Percentiles rank a stretch among this genome's conserved stretches.
phyloP scores from a whole-genome alignment of 805 yeast species.

The Wickerhamiella bombiphila region DNA sequence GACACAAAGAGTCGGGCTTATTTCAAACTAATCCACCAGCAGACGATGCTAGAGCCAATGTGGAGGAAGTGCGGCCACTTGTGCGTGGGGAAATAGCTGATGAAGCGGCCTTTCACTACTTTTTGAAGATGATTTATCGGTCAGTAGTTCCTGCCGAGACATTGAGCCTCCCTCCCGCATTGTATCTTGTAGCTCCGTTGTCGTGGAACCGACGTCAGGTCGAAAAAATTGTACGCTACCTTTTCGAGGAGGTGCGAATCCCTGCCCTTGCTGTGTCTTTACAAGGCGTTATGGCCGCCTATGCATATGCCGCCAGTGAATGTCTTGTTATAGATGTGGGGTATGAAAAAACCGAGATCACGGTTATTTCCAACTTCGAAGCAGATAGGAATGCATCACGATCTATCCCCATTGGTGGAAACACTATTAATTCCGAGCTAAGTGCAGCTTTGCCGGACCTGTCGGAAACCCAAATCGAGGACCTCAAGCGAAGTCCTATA shows the following conservation, averaged over 20 bases:
- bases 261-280: constrained; percentile 63
- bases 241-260: constrained; percentile 57
- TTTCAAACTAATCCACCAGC: constrained; percentile 21
- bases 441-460: constrained; percentile 43
- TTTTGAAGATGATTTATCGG: constrained; percentile 35
- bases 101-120: constrained; percentile 52
- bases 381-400: constrained; percentile 40
- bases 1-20: constrained; percentile 16
- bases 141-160: constrained; percentile 29
- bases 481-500: constrained; percentile 56
- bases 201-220: constrained; percentile 55
- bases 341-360: constrained; percentile 53
- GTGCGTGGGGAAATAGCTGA: constrained; percentile 48
- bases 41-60: constrained; percentile 26
- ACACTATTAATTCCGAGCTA: constrained; percentile 42
- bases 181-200: constrained; percentile 44
- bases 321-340: constrained; percentile 75
- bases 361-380: constrained; percentile 66
- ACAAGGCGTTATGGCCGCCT: constrained; percentile 50
- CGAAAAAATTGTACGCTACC: constrained; percentile 59
- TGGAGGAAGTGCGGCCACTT: constrained; percentile 45
- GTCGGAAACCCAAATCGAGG: constrained; percentile 46
- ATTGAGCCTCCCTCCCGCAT: constrained; percentile 44
- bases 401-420: constrained; percentile 46
- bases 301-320: constrained; percentile 49